These are phyloP conservation scores for Arthrobotrys megalospora DNA, from an alignment of 2,329 filamentous ascomycete species.

Conservation along the genomic window DNA sequence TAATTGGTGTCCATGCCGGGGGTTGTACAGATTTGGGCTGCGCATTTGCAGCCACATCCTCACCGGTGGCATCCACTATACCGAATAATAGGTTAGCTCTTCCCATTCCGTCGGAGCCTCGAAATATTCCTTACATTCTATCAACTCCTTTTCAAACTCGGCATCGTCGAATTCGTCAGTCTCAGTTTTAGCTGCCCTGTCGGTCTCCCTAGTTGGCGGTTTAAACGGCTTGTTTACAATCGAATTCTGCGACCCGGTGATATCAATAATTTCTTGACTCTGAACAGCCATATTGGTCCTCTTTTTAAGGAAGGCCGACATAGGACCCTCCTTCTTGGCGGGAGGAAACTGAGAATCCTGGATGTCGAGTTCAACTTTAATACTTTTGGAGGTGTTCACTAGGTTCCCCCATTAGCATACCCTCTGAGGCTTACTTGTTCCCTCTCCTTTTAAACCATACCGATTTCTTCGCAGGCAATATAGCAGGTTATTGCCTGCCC, in stretches of 20 bases:
- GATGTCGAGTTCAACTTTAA: slow-evolving; percentile 40
- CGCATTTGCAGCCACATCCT: neutral
- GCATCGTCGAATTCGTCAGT: slow-evolving; percentile 46
- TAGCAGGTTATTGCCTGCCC: slow-evolving; percentile 77
- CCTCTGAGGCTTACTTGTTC: neutral
- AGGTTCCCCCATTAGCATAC: neutral
- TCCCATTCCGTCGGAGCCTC: neutral
- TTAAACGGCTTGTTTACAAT: slow-evolving; percentile 58
- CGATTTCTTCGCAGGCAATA: slow-evolving; percentile 88
- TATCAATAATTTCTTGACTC: slow-evolving; percentile 22
- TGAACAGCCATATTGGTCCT: neutral
- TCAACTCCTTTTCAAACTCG: slow-evolving; percentile 47
- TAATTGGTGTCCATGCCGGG: slow-evolving; percentile 47
- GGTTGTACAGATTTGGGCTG: neutral
- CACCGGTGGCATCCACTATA: slow-evolving; percentile 32
- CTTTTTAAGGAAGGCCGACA: slow-evolving; percentile 49
- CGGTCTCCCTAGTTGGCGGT: slow-evolving; percentile 30
- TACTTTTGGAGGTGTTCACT: slow-evolving; percentile 53
- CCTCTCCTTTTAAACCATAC: slow-evolving; percentile 66
- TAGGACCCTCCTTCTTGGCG: slow-evolving; percentile 33
- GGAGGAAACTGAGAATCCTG: slow-evolving; percentile 47
- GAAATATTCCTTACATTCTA: slow-evolving; percentile 34
- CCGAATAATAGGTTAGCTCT: neutral
- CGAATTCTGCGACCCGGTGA: slow-evolving; percentile 20
- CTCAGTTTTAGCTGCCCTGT: neutral